Conservation (phyloP, 257 asterid species). For the Nicotiana paniculata region DNA sequence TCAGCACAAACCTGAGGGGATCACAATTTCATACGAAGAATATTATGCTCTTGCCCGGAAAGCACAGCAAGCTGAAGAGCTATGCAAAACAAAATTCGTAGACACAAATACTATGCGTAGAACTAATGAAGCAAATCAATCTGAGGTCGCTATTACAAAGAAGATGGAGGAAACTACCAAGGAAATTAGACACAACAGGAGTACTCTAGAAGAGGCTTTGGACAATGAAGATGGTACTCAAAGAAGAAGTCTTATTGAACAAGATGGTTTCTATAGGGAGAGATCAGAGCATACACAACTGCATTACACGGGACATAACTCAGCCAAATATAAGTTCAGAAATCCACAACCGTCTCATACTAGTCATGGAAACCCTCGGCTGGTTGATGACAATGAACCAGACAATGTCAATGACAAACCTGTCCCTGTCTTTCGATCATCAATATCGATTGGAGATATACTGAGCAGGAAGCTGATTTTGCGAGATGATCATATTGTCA, state of each 20-base stretch:
- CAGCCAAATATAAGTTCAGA: conserved; percentile 43
- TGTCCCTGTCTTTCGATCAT: conserved; percentile 31
- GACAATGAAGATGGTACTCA: conserved; percentile 20
- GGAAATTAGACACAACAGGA: conserved; percentile 24
- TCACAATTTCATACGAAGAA: conserved; percentile 68
- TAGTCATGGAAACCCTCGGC: conserved; percentile 20
- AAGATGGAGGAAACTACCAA: conserved; percentile 33
- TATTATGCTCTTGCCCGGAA: conserved; percentile 47
- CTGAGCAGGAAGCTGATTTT: conserved; percentile 44
- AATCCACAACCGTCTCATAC: conserved; percentile 30
- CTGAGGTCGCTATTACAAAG: conserved; percentile 42
- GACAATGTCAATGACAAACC: conserved; percentile 16
- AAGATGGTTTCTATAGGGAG: conserved; percentile 18
- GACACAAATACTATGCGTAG: conserved; percentile 23
- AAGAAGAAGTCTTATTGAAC: conserved; percentile 1
- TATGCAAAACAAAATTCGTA: conserved; percentile 58
- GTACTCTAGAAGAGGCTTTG: conserved; percentile 25
- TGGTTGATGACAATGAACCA: conserved; percentile 20
- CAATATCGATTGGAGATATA: conserved; percentile 59
- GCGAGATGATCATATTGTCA: conserved; percentile 35
- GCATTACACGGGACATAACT: conserved; percentile 15
- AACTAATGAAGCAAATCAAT: conserved; percentile 15
- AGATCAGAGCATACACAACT: conserved; percentile 11
- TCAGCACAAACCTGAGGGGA: conserved; percentile 28
- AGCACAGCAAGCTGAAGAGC: conserved; percentile 51